Evolutionary conservation across 2,329 filamentous ascomycete species (phyloP), one percentile per base, ranked within the genome.

Genomic region (Zalaria obscura): DNA sequence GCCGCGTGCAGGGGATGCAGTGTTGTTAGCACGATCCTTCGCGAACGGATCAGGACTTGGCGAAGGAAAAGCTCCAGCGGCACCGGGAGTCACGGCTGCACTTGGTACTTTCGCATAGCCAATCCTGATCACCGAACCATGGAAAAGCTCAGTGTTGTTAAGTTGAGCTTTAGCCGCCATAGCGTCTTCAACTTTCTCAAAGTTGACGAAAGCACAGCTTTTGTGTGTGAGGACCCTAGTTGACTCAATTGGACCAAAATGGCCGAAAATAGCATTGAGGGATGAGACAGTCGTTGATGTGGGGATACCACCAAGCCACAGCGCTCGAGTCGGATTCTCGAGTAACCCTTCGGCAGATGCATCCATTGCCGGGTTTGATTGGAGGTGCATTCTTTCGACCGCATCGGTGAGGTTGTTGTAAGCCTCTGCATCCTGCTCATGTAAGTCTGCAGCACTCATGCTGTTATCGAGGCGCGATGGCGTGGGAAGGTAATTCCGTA

Each of bases 191-290:
- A 91, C 66, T 45, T 77, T 80, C 62, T 96, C 87, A 55, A 94
- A 98, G 62, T 98, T 98, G 57, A 98, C 89, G 53, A 98, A 98
- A 3, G 89, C 91, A 58, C 91, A 98, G 63, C 94, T 96, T 72
- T 98, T 98, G 69, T 98, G 87, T 0, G 91, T 96, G 47, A 98
- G 70, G 4, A 98, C 91, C 48, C 91, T 76, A 27, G 86, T 89
- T 3, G 89, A 95, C 50, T 91, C 73, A 48, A 98, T 94, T 3
- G 82, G 75, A 6, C 91, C 91, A 51, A 91, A 93, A n/a, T 80
- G 75, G 60, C 85, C 84, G 67, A 98, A 98, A 66, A 96, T 94
- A 49, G 93, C 87, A 43, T 86, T 86, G 46, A 98, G 67, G 1
- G 91, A 96, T 1, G 89, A 93, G 7, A 91, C 88, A 0, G 91